Evolutionary conservation across 2,329 filamentous ascomycete genomes (phyloP), one percentile per base, ranked within the genome.

Genomic region (Cladobotryum protrusum): DNA sequence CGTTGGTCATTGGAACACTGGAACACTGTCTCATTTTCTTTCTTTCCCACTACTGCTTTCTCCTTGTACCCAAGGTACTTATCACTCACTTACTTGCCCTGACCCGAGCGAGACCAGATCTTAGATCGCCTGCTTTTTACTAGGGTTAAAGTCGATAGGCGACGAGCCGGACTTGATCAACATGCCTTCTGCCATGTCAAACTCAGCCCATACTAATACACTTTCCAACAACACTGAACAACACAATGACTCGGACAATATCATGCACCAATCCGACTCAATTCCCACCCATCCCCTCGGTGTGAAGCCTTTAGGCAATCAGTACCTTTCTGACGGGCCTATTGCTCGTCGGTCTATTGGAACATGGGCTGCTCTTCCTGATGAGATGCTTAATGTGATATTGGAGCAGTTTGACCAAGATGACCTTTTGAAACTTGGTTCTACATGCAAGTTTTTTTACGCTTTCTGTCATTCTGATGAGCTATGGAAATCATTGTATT

Each of bases 231-330:
- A 29, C 24, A 6, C 37, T 6, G 4, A 15, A 7, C 34, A 44
- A 19, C 17, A 6, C 43, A 39, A 19, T 44, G 50, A 44, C 33
- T 50, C 44, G 29, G 14, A 14, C 18, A 24, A 40, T 12, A 45
- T 18, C 15, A 42, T 32, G 36, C 42, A 29, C 8, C 49, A 51
- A 13, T 24, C 52, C 60, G 66, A 65, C 59, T 79, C 81, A 41
- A 84, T 95, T 47, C 86, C 86, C 45, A 74, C 77, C 36, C 92
- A 97, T 72, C 89, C 89, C 35, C 73, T 96, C 43, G 86, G 86
- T 32, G 77, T 97, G 56, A 93, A 90, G 63, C 92, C 93, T 1
- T 78, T 86, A 54, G 93, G 92, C 35, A 97, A 99, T 72, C 83
- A 85, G 58, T 84, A 78, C 44, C 78, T 92, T 40, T 81, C 82